phyloP scores from a whole-genome alignment of 108 stramenopile species.

The Fistulifera pelliculosa region DNA sequence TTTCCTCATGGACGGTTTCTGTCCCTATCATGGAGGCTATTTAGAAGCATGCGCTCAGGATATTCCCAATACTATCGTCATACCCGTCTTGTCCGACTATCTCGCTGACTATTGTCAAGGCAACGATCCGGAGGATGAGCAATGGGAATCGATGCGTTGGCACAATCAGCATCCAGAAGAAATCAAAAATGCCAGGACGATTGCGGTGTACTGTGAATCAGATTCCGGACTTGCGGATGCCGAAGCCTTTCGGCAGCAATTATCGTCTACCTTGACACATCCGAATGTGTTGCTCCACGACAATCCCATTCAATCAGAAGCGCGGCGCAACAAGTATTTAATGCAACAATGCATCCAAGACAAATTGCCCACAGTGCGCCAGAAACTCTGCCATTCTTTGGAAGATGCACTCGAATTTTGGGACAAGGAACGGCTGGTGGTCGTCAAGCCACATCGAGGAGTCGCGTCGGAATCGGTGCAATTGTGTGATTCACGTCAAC shows the following conservation, averaged over 20 bases:
- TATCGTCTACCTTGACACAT: conserved; percentile 22
- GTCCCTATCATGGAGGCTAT: conserved; percentile 65
- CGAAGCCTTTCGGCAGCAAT: conserved; percentile 42
- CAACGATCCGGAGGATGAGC: conserved; percentile 27
- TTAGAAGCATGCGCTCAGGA: conserved; percentile 38
- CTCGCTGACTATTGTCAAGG: conserved; percentile 43
- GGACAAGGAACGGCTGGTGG: conserved; percentile 8
- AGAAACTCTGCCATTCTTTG: conserved; percentile 52
- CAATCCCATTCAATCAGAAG: conserved; percentile 44
- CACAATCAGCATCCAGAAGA: conserved; percentile 34
- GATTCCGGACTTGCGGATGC: conserved; percentile 76
- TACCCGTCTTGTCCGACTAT: conserved; percentile 55
- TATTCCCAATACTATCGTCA: conserved; percentile 46
- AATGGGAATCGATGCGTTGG: conserved; percentile 25
- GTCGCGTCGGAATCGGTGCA: conserved; percentile 91
- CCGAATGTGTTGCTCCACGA: conserved; percentile 17
- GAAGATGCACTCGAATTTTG: conserved; percentile 68
- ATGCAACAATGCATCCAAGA: conserved; percentile 47
- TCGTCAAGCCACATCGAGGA: conserved; percentile 83
- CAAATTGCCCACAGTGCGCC: conserved; percentile 59
- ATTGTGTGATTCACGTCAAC: conserved; percentile 52
- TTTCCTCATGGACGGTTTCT: conserved; percentile 75
- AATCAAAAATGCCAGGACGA: conserved; percentile 23
- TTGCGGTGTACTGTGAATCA: conserved; percentile 66
- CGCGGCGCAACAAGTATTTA: conserved; percentile 66